Conservation (phyloP, 495 filamentous ascomycete species). For the Penicillium herquei region DNA sequence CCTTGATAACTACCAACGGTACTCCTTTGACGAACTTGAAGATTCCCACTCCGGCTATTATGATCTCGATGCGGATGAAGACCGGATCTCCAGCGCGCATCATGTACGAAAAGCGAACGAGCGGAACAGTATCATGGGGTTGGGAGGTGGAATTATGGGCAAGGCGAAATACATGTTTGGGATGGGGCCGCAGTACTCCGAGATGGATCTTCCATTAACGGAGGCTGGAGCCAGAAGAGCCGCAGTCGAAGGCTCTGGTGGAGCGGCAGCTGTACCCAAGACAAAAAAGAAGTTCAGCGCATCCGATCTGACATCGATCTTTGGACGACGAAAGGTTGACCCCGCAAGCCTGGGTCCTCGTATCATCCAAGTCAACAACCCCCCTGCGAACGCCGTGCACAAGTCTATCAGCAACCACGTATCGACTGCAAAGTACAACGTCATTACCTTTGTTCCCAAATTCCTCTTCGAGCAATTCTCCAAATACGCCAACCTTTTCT, state of each 20-base stretch:
- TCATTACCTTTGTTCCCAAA: constrained; percentile 93
- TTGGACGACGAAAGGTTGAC: constrained; percentile 80
- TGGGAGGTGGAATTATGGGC: constrained; percentile 85
- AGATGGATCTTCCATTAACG: constrained; percentile 96
- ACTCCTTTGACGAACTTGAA: constrained; percentile 81
- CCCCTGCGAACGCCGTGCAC: constrained; percentile 82
- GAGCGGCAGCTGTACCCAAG: constrained; percentile 31
- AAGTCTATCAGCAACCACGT: constrained; percentile 96
- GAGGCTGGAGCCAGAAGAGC: constrained; percentile 61
- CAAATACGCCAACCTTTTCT: constrained; percentile 98
- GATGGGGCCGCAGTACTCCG: constrained; percentile 88
- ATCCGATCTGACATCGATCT: constrained; percentile 90
- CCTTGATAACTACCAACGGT: constrained; percentile 82
- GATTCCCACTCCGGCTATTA: constrained; percentile 71
- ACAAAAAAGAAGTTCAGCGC: constrained; percentile 59
- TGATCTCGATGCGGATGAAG: constrained; percentile 49
- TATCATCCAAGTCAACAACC: constrained; percentile 96
- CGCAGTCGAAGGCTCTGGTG: constrained; percentile 32
- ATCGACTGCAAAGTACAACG: constrained; percentile 96
- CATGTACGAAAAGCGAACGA: constrained; percentile 60
- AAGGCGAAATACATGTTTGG: constrained; percentile 86
- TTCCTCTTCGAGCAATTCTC: constrained; percentile 99
- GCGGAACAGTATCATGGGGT: constrained; percentile 80
- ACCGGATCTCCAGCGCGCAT: constrained; percentile 56
- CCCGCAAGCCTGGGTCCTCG: constrained; percentile 87